Percentiles rank a stretch among this genome's conserved stretches.
These are phyloP conservation scores for Tricholoma sp. DNA, from an alignment of 768 basidiomycete genomes.

Conservation along the genomic window DNA sequence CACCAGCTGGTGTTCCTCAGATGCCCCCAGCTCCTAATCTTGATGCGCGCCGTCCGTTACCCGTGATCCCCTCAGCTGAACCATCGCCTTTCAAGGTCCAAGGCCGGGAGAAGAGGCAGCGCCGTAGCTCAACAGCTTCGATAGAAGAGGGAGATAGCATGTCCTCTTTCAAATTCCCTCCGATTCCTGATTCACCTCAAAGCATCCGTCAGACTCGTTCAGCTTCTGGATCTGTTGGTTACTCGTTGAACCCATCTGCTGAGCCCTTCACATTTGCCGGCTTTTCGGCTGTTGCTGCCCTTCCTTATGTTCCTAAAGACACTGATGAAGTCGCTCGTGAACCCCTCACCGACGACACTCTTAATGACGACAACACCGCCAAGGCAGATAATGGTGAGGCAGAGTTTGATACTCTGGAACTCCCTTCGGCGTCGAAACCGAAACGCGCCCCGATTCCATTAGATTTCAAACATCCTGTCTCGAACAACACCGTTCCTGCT, in stretches of 20 bases:
- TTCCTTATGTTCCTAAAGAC: slow-evolving; percentile 24
- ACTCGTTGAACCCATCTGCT: slow-evolving; percentile 38
- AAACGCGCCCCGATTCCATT: slow-evolving; percentile 74
- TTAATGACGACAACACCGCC: slow-evolving; percentile 31
- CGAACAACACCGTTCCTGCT: slow-evolving; percentile 76
- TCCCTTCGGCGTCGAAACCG: slow-evolving; percentile 26
- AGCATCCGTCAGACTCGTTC: slow-evolving; percentile 37
- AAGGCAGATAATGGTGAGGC: slow-evolving; percentile 24
- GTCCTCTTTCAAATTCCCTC: slow-evolving; percentile 75
- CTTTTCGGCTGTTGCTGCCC: slow-evolving; percentile 40
- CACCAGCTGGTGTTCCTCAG: slow-evolving; percentile 60
- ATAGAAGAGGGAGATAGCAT: slow-evolving; percentile 59
- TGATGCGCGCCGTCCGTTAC: slow-evolving; percentile 23
- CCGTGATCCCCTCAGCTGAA: slow-evolving; percentile 27
- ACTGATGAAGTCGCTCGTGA: slow-evolving; percentile 11
- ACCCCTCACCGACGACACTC: slow-evolving; percentile 17
- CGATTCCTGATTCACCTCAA: slow-evolving; percentile 42
- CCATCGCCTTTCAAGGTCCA: slow-evolving; percentile 47
- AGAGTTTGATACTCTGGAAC: slow-evolving; percentile 20
- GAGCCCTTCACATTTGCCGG: slow-evolving; percentile 68
- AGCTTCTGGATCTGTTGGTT: slow-evolving; percentile 10
- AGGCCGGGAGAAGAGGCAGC: slow-evolving; percentile 78
- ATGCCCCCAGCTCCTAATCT: slow-evolving; percentile 36
- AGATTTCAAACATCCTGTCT: slow-evolving; percentile 57
- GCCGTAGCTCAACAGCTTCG: slow-evolving; percentile 44